These are phyloP conservation scores for Nannizzia gypsea DNA, from an alignment of 2,329 filamentous ascomycete genomes.

Conservation along the genomic window DNA sequence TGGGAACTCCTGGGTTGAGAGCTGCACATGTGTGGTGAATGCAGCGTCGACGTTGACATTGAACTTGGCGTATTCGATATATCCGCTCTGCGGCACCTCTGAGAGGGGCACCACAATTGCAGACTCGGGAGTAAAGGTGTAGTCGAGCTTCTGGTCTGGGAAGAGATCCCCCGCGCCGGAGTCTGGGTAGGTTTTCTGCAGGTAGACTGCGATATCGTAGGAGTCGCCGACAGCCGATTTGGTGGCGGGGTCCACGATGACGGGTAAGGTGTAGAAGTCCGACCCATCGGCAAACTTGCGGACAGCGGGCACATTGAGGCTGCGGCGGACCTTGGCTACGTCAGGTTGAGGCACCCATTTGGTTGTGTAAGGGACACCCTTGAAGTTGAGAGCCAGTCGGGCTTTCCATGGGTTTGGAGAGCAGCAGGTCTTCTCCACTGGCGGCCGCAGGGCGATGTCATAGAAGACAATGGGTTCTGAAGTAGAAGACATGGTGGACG, in stretches of 20 bases:
- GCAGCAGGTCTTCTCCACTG: slow-evolving; percentile 18
- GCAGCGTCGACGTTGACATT: slow-evolving; percentile 45
- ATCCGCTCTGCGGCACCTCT: slow-evolving; percentile 16
- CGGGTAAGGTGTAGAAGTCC: slow-evolving; percentile 50
- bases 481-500: background rate
- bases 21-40: slow-evolving; percentile 38
- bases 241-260: slow-evolving; percentile 40
- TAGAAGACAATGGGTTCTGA: slow-evolving; percentile 31
- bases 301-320: slow-evolving; percentile 37
- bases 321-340: slow-evolving; percentile 38
- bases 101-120: slow-evolving; percentile 31
- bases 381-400: slow-evolving; percentile 42
- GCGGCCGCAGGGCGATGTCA: slow-evolving; percentile 35
- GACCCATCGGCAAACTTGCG: slow-evolving; percentile 46
- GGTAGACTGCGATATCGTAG: slow-evolving; percentile 53
- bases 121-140: slow-evolving; percentile 16
- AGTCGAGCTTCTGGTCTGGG: slow-evolving; percentile 33
- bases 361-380: slow-evolving; percentile 37
- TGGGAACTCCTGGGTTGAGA: slow-evolving; percentile 36
- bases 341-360: slow-evolving; percentile 44
- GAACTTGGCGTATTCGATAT: slow-evolving; percentile 30
- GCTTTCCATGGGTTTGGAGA: slow-evolving; percentile 44
- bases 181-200: slow-evolving; percentile 38
- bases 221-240: slow-evolving; percentile 45
- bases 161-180: slow-evolving; percentile 37